Conservation (phyloP, 163 green algal genomes). For the Scenedesmus sp. region DNA sequence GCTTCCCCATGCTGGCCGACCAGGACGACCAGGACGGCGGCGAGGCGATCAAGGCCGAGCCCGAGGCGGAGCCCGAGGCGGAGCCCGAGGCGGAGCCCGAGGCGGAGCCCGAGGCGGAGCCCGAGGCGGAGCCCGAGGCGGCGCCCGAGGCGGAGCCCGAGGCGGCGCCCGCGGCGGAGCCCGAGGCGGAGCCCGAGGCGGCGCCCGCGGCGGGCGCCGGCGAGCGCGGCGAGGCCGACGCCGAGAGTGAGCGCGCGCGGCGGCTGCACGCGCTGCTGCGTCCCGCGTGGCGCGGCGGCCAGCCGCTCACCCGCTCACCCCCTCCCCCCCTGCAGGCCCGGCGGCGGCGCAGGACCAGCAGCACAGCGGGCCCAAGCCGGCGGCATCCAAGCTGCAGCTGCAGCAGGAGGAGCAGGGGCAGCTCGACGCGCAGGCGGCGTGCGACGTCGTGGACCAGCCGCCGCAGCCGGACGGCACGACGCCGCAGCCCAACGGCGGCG, state of each 20-base stretch:
- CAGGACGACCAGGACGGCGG: too few species aligned
- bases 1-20: too few species aligned
- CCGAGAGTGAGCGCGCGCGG: too few species aligned
- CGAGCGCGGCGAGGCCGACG: background rate
- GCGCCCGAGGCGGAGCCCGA: too few species aligned
- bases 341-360: background rate
- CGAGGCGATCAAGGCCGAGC: background rate
- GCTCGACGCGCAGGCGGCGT: too few species aligned
- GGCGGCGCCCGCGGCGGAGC: too few species aligned
- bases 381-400: background rate
- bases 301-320: too few species aligned
- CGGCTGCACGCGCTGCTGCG: too few species aligned
- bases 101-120: background rate
- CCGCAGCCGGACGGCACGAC: slow-evolving; percentile 1
- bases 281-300: too few species aligned
- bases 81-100: background rate
- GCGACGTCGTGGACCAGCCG: too few species aligned
- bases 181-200: too few species aligned
- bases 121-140: slow-evolving; percentile 22
- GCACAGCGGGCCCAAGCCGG: background rate
- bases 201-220: too few species aligned
- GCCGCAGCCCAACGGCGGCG: background rate
- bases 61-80: background rate
- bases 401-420: background rate
- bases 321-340: background rate